These are phyloP conservation scores for Willaertia magna DNA, from an alignment of 208 protist species.

Conservation along the genomic window DNA sequence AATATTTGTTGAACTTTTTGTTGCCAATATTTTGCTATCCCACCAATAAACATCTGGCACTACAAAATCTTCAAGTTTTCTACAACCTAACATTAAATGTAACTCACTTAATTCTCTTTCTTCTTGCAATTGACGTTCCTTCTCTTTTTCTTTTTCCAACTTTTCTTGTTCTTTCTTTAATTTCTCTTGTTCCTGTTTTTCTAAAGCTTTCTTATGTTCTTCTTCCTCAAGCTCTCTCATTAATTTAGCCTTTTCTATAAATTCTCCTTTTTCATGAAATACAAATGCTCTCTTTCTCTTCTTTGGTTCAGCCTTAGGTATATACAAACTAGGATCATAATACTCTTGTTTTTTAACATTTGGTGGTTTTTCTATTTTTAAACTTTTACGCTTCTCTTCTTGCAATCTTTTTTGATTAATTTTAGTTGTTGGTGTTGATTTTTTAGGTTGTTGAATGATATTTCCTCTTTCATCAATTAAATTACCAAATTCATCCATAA, in stretches of 20 bases:
- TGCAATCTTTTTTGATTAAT: not conserved
- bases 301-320: not conserved
- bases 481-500: constrained; percentile 8
- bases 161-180: not conserved
- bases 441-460: not conserved
- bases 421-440: not conserved
- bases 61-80: not conserved
- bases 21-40: not conserved
- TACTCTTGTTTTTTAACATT: not conserved
- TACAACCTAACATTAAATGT: not conserved
- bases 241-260: not conserved
- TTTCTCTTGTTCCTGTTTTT: not conserved
- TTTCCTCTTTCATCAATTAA: not conserved
- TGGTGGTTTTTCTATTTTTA: not conserved
- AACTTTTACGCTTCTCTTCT: not conserved
- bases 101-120: not conserved
- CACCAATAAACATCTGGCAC: not conserved
- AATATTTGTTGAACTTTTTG: not conserved
- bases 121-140: not conserved
- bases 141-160: not conserved
- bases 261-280: not conserved
- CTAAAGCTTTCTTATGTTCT: not conserved
- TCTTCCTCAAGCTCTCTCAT: not conserved
- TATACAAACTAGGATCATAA: not conserved
- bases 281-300: not conserved